phyloP scores from a whole-genome alignment of 345 rosid genomes.

The Eutrema japonicum region DNA sequence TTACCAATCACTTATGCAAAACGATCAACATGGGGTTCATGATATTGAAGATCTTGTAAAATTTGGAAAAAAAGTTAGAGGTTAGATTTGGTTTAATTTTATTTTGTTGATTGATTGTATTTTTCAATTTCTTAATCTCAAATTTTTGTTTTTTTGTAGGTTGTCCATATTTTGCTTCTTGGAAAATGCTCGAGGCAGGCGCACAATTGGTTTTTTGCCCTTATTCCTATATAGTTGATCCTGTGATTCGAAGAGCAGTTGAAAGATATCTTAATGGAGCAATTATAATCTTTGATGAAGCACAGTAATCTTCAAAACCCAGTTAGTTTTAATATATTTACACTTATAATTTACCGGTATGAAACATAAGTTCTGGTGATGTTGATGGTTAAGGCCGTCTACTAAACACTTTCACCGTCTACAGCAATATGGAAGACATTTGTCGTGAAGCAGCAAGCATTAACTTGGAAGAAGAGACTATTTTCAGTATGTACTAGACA shows the following conservation, averaged over 20 bases:
- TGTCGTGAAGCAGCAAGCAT: slow-evolving; percentile 94
- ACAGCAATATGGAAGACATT: slow-evolving; percentile 94
- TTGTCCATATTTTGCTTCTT: slow-evolving; percentile 88
- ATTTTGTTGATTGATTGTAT: not conserved
- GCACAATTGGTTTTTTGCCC: slow-evolving; percentile 94
- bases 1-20: slow-evolving; percentile 80
- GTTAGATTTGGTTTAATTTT: slow-evolving; percentile 44
- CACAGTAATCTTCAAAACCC: slow-evolving; percentile 66
- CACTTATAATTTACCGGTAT: slow-evolving; percentile 1
- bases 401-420: slow-evolving; percentile 22
- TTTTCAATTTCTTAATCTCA: slow-evolving; percentile 19
- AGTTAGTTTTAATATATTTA: slow-evolving; percentile 2
- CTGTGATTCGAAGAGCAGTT: slow-evolving; percentile 89
- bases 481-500: slow-evolving; percentile 61
- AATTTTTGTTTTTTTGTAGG: slow-evolving; percentile 51
- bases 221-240: slow-evolving; percentile 82
- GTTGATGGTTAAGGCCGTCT: slow-evolving; percentile 12
- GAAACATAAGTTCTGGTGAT: slow-evolving; percentile 20
- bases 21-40: slow-evolving; percentile 87
- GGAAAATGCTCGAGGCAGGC: slow-evolving; percentile 72
- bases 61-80: slow-evolving; percentile 89
- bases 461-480: slow-evolving; percentile 79
- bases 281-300: slow-evolving; percentile 90
- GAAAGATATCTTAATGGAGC: slow-evolving; percentile 85
- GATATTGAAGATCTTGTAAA: slow-evolving; percentile 98